These are phyloP conservation scores for Neonectria punicea DNA, from an alignment of 2,329 filamentous ascomycete species.

Conservation along the genomic window DNA sequence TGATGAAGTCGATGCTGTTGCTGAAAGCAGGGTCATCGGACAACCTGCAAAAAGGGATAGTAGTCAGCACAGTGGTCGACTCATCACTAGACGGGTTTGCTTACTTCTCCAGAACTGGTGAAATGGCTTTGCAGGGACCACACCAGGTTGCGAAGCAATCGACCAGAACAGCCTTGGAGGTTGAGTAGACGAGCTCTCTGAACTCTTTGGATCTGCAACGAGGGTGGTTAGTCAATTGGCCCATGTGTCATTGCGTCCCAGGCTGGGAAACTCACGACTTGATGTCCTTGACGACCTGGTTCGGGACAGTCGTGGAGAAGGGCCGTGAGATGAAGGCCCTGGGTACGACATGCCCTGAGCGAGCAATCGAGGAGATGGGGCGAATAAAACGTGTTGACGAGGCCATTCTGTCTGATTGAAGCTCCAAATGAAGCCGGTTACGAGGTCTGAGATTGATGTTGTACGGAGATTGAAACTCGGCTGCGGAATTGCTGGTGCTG, in stretches of 20 bases:
- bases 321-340: slow-evolving; percentile 31
- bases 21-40: slow-evolving; percentile 56
- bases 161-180: slow-evolving; percentile 74
- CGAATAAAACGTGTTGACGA: slow-evolving; percentile 32
- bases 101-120: slow-evolving; percentile 69
- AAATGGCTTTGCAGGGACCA: slow-evolving; percentile 92
- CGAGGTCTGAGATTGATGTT: not conserved
- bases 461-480: not conserved
- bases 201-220: slow-evolving; percentile 67
- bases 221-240: slow-evolving; percentile 4
- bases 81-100: not conserved
- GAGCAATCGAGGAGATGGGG: slow-evolving; percentile 33
- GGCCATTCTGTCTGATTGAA: slow-evolving; percentile 29
- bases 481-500: not conserved
- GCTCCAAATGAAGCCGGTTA: not conserved
- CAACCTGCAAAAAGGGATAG: slow-evolving; percentile 24
- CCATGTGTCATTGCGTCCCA: not conserved
- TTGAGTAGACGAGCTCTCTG: slow-evolving; percentile 60
- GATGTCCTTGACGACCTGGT: slow-evolving; percentile 58
- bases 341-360: slow-evolving; percentile 25
- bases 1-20: slow-evolving; percentile 78
- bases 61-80: not conserved
- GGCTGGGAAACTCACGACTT: slow-evolving; percentile 45
- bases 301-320: slow-evolving; percentile 53
- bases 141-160: slow-evolving; percentile 78